These are phyloP conservation scores for Pythium scleroteichum DNA, from an alignment of 352 stramenopile species.

Conservation along the genomic window DNA sequence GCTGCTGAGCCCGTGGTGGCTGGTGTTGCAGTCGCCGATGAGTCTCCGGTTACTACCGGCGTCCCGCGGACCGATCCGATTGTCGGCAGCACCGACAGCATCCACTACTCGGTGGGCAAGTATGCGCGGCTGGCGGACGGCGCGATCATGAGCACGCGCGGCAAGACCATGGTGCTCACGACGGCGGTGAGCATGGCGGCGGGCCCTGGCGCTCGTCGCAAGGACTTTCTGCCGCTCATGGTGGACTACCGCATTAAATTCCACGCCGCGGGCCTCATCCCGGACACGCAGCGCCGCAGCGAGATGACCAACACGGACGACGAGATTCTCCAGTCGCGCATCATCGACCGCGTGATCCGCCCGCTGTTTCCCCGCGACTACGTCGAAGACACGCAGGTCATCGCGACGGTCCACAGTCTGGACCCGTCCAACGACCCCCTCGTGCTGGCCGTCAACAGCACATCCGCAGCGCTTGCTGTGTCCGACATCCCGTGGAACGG, in stretches of 20 bases:
- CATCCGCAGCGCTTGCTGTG: slow-evolving; percentile 81
- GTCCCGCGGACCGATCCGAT: slow-evolving; percentile 22
- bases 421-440: slow-evolving; percentile 85
- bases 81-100: slow-evolving; percentile 52
- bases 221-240: slow-evolving; percentile 90
- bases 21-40: slow-evolving; percentile 4
- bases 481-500: slow-evolving; percentile 90
- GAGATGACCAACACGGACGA: slow-evolving; percentile 92
- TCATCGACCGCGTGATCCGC: slow-evolving; percentile 96
- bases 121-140: slow-evolving; percentile 86
- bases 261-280: slow-evolving; percentile 85
- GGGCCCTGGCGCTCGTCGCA: slow-evolving; percentile 41
- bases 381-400: slow-evolving; percentile 95
- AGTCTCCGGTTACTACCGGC: slow-evolving; percentile 7
- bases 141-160: slow-evolving; percentile 78
- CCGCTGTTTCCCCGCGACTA: slow-evolving; percentile 95
- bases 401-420: slow-evolving; percentile 88
- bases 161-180: slow-evolving; percentile 85
- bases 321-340: slow-evolving; percentile 95
- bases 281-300: slow-evolving; percentile 79
- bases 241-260: slow-evolving; percentile 95
- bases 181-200: slow-evolving; percentile 67
- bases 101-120: slow-evolving; percentile 68
- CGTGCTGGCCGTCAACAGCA: slow-evolving; percentile 88
- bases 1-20: slow-evolving; percentile 1